A percentile compares a stretch with the other conserved stretches of the same genome.
Conservation (phyloP, 1,284 basidiomycete species). For the Rhodotorula mucilaginosa region DNA sequence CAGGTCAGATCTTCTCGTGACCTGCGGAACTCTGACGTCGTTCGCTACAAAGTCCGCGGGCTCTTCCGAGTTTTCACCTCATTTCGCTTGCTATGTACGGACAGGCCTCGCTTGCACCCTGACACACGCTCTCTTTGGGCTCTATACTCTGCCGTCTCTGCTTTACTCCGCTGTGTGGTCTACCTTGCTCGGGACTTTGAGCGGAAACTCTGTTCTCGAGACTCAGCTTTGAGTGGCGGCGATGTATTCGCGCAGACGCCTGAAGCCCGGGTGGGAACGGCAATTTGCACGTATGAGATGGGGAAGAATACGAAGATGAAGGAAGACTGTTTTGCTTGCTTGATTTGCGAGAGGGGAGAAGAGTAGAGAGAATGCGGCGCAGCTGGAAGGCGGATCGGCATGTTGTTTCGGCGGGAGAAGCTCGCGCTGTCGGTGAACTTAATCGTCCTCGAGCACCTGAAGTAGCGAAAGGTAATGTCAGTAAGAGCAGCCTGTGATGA, state of each 20-base stretch:
- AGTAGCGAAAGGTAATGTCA: background rate
- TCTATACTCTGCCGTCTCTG: background rate
- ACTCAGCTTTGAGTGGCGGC: background rate
- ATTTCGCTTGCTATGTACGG: background rate
- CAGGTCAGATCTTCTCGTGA: background rate
- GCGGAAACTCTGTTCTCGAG: no score
- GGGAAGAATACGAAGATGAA: background rate
- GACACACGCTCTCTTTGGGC: background rate
- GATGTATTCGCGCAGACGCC: slow-evolving; percentile 6
- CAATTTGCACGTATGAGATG: background rate
- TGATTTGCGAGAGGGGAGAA: background rate
- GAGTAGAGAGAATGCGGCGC: background rate
- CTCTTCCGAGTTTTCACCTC: background rate
- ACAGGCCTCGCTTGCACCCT: background rate
- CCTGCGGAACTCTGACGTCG: background rate
- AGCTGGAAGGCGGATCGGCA: slow-evolving; percentile 20
- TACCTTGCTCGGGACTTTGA: no score
- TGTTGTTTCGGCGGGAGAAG: background rate
- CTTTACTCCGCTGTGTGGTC: no score
- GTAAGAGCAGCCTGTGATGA: background rate
- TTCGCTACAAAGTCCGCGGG: slow-evolving; percentile 11
- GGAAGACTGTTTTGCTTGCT: no score
- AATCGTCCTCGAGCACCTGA: slow-evolving; percentile 24
- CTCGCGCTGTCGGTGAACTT: background rate
- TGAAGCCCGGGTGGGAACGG: background rate